These are phyloP conservation scores for Sordariomycetes sp. DNA, from an alignment of 2,329 filamentous ascomycete species.

Conservation along the genomic window DNA sequence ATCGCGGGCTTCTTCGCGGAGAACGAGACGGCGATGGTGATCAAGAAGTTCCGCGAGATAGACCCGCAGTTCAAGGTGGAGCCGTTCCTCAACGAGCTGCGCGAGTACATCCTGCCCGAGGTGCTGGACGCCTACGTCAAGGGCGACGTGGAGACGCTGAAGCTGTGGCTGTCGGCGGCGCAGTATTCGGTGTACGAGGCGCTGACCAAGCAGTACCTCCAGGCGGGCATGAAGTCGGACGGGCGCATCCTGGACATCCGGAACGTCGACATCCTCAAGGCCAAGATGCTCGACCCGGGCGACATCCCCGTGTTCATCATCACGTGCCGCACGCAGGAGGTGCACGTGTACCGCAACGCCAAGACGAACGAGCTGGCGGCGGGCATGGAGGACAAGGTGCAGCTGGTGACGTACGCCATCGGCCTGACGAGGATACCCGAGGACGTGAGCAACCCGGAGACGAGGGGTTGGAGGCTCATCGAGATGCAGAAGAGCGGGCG, in stretches of 20 bases:
- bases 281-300: slow-evolving; percentile 71
- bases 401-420: slow-evolving; percentile 96
- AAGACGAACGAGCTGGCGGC: slow-evolving; percentile 85
- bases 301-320: slow-evolving; percentile 95
- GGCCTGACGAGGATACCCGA: slow-evolving; percentile 89
- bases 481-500: slow-evolving; percentile 97
- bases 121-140: slow-evolving; percentile 97
- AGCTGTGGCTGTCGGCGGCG: slow-evolving; percentile 90
- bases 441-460: slow-evolving; percentile 95
- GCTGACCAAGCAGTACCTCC: slow-evolving; percentile 92
- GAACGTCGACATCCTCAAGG: slow-evolving; percentile 78
- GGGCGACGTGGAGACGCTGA: slow-evolving; percentile 81
- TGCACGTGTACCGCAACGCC: slow-evolving; percentile 89
- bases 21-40: slow-evolving; percentile 94
- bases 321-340: slow-evolving; percentile 91
- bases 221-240: slow-evolving; percentile 86
- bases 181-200: slow-evolving; percentile 96
- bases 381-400: slow-evolving; percentile 97
- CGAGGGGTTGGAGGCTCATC: slow-evolving; percentile 91
- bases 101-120: slow-evolving; percentile 95
- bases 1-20: slow-evolving; percentile 96
- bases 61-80: slow-evolving; percentile 92
- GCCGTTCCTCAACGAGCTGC: slow-evolving; percentile 86
- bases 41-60: slow-evolving; percentile 96
- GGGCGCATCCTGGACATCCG: slow-evolving; percentile 92